Base-by-base conservation (phyloP, 1,284 basidiomycete species). In the Cerrena zonata region DNA sequence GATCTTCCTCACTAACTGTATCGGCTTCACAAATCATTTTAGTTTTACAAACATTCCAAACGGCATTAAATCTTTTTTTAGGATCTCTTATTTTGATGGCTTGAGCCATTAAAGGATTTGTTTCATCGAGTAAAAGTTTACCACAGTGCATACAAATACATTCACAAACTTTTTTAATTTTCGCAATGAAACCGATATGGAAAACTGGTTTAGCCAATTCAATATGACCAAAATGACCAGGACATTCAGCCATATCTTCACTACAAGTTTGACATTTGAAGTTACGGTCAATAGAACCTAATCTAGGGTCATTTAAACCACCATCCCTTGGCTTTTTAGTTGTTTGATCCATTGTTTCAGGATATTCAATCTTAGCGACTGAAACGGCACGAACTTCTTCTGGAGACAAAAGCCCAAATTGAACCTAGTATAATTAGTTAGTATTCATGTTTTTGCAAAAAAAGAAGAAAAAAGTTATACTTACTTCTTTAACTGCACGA, bases 221-320 rank as follows among this genome's bases (percentile, higher is more conserved):
- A 63, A 99, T 94, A 71, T 99, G 94, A 52, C 94, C 95, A 73
- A 99, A 99, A 71, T 99, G 96, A 51, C 96, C 96, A 26, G 96
- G 95, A 73, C 94, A 95, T 67, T 95, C 92, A 25, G 91, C 86
- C 92, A 95, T 96, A 46, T 94, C 95, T 78, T 97, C 94, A 63
- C 94, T 94, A 71, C 96, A 99, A 22, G 96, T 99, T 75, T 98
- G 94, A 69, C 96, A 99, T 77, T 99, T 99, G 77, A 96, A 98
- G 72, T 98, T 98, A 58, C 96, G 83, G 76, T 99, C 95, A 69
- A 98, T 98, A 43, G 91, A 99, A 45, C 96, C 96, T 85, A 99
- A 92, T 53, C 93, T 85, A 48, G 94, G 93, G 74, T 99, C 96
- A 83, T 96, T 96, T 61, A 99, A 78, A 55, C 96, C 96, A 53